Evolutionary conservation across 352 stramenopile species (phyloP), one percentile per base, ranked within the genome.

Genomic region (Phytophthora parvispora): DNA sequence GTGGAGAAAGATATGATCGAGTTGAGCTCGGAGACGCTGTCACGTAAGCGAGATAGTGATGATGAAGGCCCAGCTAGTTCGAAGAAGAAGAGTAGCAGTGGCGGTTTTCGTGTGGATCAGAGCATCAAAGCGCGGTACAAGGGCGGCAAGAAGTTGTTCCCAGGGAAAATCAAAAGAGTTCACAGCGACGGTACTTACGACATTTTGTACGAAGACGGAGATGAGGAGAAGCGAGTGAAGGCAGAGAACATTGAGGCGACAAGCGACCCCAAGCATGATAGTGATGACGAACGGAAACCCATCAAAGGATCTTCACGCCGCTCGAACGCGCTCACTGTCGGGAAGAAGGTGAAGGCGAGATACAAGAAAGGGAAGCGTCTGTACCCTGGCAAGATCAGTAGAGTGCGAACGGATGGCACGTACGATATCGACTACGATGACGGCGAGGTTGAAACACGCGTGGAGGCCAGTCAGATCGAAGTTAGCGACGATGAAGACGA

Each of bases 391-490:
- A 81, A 64, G 60, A 88, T 95, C 61, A 66, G 59, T 20, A 67
- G 75, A 20, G 78, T 86, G 32, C 71, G 80, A 29, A 63, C 74
- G 7, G 82, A 94, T 34, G 75, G 78, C 36, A 77, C 83, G 27
- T 90, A 77, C 42, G 84, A 94, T 62, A 71, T 95, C 43, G 47
- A 65, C 16, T 95, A 95, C 57, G 83, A 93, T 57, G 88, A 94
- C 54, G 84, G 86, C 8, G 86, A 94, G 57, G 54, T 75, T 3
- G 87, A 95, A 61, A 74, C 58, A 5, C 79, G 78, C 15, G 86
- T 94, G 31, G 60, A 67, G 27, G 31, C 38, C n/a, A 64, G 34
- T 24, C 51, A 57, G 28, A 70, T 68, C 7, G 55, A 63, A 56
- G 47, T 50, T 2, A 55, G n/a, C 13, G 48, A 65, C 6, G 84